Conservation (phyloP, 2,329 filamentous ascomycete genomes). For the Claviceps purpurea region DNA sequence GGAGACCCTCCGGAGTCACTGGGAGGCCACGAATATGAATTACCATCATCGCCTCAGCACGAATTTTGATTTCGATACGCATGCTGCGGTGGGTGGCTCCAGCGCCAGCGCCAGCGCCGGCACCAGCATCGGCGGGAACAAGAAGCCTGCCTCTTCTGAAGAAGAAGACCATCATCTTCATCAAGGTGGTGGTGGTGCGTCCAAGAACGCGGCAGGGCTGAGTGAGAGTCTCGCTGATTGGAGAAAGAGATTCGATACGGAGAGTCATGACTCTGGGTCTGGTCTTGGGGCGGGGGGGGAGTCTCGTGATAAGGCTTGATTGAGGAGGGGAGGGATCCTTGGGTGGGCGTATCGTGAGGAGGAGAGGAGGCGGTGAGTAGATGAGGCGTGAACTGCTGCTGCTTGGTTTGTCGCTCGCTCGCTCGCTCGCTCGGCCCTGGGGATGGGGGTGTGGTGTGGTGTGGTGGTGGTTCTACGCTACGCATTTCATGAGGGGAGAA, state of each 20-base stretch:
- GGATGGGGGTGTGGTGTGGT: too few species aligned
- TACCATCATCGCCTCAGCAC: slow-evolving; percentile 88
- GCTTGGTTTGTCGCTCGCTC: too few species aligned
- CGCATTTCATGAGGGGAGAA: slow-evolving; percentile 14
- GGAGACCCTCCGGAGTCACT: slow-evolving; percentile 78
- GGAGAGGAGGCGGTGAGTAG: too few species aligned
- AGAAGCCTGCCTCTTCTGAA: slow-evolving; percentile 12
- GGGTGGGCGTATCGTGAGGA: too few species aligned
- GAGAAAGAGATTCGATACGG: slow-evolving; percentile 59
- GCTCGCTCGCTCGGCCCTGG: too few species aligned
- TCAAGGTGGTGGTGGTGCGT: slow-evolving; percentile 21
- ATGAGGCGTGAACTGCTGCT: too few species aligned
- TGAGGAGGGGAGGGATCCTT: background rate
- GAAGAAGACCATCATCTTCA: background rate
- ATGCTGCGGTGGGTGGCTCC: slow-evolving; percentile 14
- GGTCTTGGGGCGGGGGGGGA: background rate
- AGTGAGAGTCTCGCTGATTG: slow-evolving; percentile 67
- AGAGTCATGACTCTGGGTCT: slow-evolving; percentile 22
- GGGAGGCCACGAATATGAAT: slow-evolving; percentile 92
- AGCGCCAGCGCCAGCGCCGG: background rate
- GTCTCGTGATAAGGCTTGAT: slow-evolving; percentile 2
- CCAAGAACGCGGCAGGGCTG: slow-evolving; percentile 32
- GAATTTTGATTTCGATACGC: slow-evolving; percentile 68
- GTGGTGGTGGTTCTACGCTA: slow-evolving; percentile 8
- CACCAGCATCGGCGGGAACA: slow-evolving; percentile 17